phyloP scores from a whole-genome alignment of 2,329 filamentous ascomycete species.

The Trichoderma hamatum region DNA sequence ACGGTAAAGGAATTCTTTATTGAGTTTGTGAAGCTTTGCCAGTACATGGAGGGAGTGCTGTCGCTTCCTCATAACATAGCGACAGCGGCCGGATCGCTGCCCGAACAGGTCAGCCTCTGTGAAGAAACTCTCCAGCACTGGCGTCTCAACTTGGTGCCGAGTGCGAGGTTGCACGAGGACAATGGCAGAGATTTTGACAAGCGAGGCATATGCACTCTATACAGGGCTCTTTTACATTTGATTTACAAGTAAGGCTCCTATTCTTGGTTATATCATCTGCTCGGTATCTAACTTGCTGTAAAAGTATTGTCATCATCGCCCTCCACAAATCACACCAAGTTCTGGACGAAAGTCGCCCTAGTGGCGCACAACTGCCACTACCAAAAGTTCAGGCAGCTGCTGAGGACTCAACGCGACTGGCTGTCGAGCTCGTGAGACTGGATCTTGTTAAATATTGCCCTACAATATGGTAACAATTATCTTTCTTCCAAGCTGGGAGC shows the following conservation, averaged over 20 bases:
- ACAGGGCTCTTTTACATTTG: constrained; percentile 21
- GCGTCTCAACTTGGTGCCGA: constrained; percentile 4
- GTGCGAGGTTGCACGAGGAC: not conserved
- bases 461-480: constrained; percentile 28
- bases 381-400: constrained; percentile 27
- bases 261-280: not conserved
- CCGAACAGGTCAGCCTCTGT: constrained; percentile 27
- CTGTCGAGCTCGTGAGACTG: constrained; percentile 25
- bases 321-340: constrained; percentile 21
- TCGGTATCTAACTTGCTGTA: not conserved
- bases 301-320: constrained; percentile 20
- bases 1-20: constrained; percentile 30
- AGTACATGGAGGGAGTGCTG: constrained; percentile 31
- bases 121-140: constrained; percentile 27
- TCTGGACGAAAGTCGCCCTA: constrained; percentile 12
- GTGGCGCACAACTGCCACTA: constrained; percentile 8
- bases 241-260: constrained; percentile 24
- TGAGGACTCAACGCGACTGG: constrained; percentile 28
- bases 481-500: not conserved
- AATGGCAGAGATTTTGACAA: not conserved
- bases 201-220: constrained; percentile 18
- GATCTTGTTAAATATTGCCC: constrained; percentile 30
- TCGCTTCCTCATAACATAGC: constrained; percentile 24
- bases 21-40: constrained; percentile 32
- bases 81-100: constrained; percentile 1